Base-by-base conservation (phyloP, 371 early-diverging fungal genomes). In the Fennellomyces sp. region DNA sequence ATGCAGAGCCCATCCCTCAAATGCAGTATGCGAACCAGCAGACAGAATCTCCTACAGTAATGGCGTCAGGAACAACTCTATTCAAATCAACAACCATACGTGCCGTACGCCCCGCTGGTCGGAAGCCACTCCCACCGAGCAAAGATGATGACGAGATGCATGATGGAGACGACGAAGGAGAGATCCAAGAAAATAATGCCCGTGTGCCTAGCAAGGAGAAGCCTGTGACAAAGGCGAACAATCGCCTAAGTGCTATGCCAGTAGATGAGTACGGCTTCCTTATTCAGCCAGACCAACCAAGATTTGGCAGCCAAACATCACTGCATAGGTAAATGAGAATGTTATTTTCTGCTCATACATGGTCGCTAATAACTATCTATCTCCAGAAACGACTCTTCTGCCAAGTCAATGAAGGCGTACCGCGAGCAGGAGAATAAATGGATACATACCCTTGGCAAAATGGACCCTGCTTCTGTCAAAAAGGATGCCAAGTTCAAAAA, bases 211-310 rank as follows among this genome's bases (percentile, higher is more conserved):
- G 52, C 49, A 51, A n/a, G 30, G 11, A 53, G 28, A 30, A 49
- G 39, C n/a, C n/a, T n/a, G n/a, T n/a, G 29, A 42, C 49, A 27
- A 25, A 50, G 21, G 31, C 52, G 4, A 41, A 13, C 30, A 52
- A 38, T 29, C 25, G 26, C 30, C 30, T 33, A 12, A 35, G 39
- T 8, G 60, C 38, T 47, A 41, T 33, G 13, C 31, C 66, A 15
- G 68, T 81, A 5, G 82, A 84, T 53, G 78, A 83, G 57, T 83
- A 81, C 61, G 88, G 88, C 1, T 87, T 88, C 50, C 65, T 86
- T n/a, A 57, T 70, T 51, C 68, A 72, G 35, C 56, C 72, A 42
- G 50, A 54, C 17, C 54, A 38, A 26, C 50, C 57, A 36, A 54
- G 31, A 49, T 25, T 45, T 5, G 38, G 38, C 7, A 33, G 17